Evolutionary conservation across 2,329 filamentous ascomycete genomes (phyloP).

Genomic region (Ophiosphaerella herpotricha): DNA sequence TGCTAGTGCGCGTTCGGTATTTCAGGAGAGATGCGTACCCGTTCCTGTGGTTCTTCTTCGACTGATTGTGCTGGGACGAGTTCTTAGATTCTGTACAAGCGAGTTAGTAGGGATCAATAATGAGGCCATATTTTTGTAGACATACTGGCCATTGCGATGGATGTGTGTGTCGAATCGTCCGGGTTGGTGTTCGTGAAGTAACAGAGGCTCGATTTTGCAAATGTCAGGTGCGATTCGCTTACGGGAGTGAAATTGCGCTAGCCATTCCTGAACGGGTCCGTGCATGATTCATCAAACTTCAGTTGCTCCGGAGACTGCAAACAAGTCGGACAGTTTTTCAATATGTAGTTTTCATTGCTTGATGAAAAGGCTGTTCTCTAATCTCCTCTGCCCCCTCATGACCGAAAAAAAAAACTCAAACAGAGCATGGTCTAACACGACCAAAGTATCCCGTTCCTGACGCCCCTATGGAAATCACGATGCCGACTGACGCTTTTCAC

Average conservation of each 20-base stretch:
- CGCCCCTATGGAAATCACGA: not conserved
- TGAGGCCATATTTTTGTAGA: conserved; percentile 30
- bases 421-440: not conserved
- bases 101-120: conserved; percentile 16
- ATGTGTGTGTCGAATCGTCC: conserved; percentile 41
- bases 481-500: not conserved
- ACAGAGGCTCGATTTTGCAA: conserved; percentile 12
- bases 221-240: conserved; percentile 15
- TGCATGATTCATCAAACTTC: not conserved
- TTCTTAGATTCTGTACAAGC: conserved; percentile 89
- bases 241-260: conserved; percentile 11
- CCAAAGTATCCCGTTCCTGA: not conserved
- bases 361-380: not conserved
- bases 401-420: not conserved
- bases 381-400: too few species aligned
- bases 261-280: conserved; percentile 1
- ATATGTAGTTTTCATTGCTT: not conserved
- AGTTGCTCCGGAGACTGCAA: too few species aligned
- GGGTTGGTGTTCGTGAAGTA: conserved; percentile 32
- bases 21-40: conserved; percentile 67
- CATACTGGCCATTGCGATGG: conserved; percentile 72
- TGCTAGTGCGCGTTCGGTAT: conserved; percentile 15
- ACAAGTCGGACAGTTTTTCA: not conserved
- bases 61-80: conserved; percentile 99
- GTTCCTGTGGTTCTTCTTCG: conserved; percentile 98